Conservation (phyloP, 805 yeast genomes). For the Candida xyloterini region DNA sequence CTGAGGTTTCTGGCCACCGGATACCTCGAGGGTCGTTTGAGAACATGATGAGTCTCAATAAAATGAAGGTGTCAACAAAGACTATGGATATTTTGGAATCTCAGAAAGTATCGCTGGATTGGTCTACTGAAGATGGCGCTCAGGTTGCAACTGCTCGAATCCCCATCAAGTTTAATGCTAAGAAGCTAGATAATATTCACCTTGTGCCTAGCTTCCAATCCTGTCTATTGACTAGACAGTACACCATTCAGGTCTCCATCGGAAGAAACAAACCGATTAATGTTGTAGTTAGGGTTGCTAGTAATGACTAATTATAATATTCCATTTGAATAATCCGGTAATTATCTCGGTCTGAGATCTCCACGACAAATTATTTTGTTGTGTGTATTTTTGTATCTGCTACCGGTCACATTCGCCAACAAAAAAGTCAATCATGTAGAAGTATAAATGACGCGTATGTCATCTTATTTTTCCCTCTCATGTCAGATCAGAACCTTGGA, state of each 20-base stretch:
- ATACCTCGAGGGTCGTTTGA: slow-evolving; percentile 15
- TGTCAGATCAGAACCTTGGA: neutral
- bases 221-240: slow-evolving; percentile 58
- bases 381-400: neutral
- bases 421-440: neutral
- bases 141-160: slow-evolving; percentile 5
- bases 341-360: no score
- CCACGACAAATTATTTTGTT: neutral
- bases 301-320: neutral
- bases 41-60: slow-evolving; percentile 32
- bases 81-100: slow-evolving; percentile 13
- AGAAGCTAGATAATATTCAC: slow-evolving; percentile 41
- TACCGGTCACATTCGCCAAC: slow-evolving; percentile 6
- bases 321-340: no score
- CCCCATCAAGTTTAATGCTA: slow-evolving; percentile 8
- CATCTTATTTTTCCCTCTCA: neutral
- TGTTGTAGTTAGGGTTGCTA: slow-evolving; percentile 9
- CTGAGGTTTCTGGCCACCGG: neutral
- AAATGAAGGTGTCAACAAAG: slow-evolving; percentile 6
- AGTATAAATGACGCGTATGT: neutral
- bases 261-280: slow-evolving; percentile 1
- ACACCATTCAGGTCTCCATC: slow-evolving; percentile 33
- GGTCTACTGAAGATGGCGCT: slow-evolving; percentile 5
- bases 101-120: slow-evolving; percentile 2
- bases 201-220: slow-evolving; percentile 62